Evolutionary conservation across 2,329 filamentous ascomycete genomes (phyloP).

Genomic region (Stachybotrys chartarum): DNA sequence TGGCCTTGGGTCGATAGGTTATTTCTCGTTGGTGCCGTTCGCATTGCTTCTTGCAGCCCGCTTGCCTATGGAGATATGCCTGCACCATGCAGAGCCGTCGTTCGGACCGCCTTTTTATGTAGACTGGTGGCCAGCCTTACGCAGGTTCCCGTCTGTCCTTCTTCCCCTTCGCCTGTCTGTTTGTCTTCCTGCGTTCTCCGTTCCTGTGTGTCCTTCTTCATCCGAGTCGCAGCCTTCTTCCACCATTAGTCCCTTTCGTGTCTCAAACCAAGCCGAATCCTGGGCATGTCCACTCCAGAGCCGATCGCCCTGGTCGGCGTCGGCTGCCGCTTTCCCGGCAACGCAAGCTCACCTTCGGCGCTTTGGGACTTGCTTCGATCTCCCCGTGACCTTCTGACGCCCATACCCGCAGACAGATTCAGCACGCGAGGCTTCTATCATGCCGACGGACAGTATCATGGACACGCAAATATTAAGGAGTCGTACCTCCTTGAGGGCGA

Average conservation of each 20-base stretch:
- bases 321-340: constrained; percentile 30
- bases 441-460: constrained; percentile 22
- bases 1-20: background rate
- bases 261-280: background rate
- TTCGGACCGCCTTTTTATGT: background rate
- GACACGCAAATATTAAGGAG: constrained; percentile 8
- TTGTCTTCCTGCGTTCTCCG: background rate
- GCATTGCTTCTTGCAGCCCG: background rate
- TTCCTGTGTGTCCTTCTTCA: background rate
- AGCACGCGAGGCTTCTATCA: constrained; percentile 15
- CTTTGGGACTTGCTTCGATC: constrained; percentile 25
- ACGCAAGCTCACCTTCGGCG: constrained; percentile 21
- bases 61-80: background rate
- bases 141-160: background rate
- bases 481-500: constrained; percentile 1
- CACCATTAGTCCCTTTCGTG: background rate
- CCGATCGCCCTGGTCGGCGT: constrained; percentile 34
- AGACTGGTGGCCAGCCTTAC: background rate
- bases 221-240: background rate
- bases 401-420: constrained; percentile 15
- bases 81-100: background rate
- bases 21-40: background rate
- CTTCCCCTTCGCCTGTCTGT: background rate
- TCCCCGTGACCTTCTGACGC: constrained; percentile 24
- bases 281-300: constrained; percentile 8